Percentiles rank a stretch among this genome's conserved stretches.
Evolutionary conservation across 1,139 yeast species (phyloP).

Genomic region (Suhomyces wounanorum): DNA sequence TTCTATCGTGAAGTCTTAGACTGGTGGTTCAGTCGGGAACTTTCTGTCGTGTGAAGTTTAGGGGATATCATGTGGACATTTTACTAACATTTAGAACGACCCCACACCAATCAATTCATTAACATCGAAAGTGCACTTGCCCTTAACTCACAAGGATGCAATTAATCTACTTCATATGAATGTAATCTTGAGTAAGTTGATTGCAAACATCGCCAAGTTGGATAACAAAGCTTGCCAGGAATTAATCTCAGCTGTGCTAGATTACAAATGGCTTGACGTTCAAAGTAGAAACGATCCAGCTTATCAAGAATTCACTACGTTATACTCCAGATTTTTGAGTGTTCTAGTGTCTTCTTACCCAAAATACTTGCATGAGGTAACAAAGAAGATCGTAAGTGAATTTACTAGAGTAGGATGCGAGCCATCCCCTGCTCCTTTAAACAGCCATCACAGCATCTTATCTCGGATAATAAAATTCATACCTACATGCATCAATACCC

Average conservation of each 20-base stretch:
- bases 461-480: conserved; percentile 64
- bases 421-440: conserved; percentile 23
- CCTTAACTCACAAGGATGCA: conserved; percentile 36
- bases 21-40: conserved; percentile 9
- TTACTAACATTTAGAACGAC: conserved; percentile 39
- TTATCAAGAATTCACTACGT: conserved; percentile 39
- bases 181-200: conserved; percentile 37
- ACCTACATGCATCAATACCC: conserved; percentile 75
- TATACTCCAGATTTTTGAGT: conserved; percentile 68
- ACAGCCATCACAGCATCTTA: conserved; percentile 67
- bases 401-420: conserved; percentile 35
- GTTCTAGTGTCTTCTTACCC: conserved; percentile 86
- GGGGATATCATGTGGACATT: conserved; percentile 9
- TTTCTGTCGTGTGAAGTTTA: conserved; percentile 10
- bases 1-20: conserved; percentile 6
- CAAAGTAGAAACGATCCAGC: conserved; percentile 20
- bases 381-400: conserved; percentile 61
- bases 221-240: conserved; percentile 39
- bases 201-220: conserved; percentile 40
- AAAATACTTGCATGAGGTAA: conserved; percentile 86
- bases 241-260: conserved; percentile 37
- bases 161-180: conserved; percentile 37
- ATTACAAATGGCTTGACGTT: conserved; percentile 59
- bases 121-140: conserved; percentile 39
- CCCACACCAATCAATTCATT: conserved; percentile 38